These are phyloP conservation scores for Globisporangium camurandrum DNA, from an alignment of 352 stramenopile species.

Conservation along the genomic window DNA sequence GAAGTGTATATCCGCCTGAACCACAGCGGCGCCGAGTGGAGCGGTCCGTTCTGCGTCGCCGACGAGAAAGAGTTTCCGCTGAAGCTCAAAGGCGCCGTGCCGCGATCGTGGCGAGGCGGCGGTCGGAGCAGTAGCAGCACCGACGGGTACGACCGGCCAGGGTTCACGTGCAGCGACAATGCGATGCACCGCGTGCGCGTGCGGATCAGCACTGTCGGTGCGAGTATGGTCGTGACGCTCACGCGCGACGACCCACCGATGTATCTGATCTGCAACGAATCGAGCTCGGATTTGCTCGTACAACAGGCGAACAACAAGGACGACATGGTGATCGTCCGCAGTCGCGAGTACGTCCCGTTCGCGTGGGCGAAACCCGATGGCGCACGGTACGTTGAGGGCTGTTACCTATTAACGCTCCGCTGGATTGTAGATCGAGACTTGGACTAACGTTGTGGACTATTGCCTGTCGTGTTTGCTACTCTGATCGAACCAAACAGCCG, in stretches of 20 bases:
- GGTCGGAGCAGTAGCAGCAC: too few species aligned
- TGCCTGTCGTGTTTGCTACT: not conserved
- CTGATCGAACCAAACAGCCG: too few species aligned
- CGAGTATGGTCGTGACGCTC: constrained; percentile 77
- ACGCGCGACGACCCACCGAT: constrained; percentile 71
- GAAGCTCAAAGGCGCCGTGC: constrained; percentile 55
- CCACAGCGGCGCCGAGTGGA: constrained; percentile 69
- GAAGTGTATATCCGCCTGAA: constrained; percentile 73
- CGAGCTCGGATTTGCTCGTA: constrained; percentile 62
- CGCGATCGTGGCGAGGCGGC: constrained; percentile 36
- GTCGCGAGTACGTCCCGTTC: constrained; percentile 70
- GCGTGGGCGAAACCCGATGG: constrained; percentile 74
- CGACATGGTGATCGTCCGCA: constrained; percentile 52
- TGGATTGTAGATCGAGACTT: too few species aligned
- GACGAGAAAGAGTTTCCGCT: constrained; percentile 85
- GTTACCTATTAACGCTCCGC: too few species aligned
- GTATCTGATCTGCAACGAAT: constrained; percentile 84
- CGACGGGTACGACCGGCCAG: constrained; percentile 26
- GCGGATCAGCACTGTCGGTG: constrained; percentile 65
- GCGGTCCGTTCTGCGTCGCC: constrained; percentile 67
- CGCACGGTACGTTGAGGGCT: constrained; percentile 47
- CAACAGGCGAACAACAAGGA: constrained; percentile 62
- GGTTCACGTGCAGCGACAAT: constrained; percentile 30
- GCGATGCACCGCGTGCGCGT: constrained; percentile 68
- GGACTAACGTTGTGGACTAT: not conserved